A percentile compares a stretch with the other conserved stretches of the same genome.
phyloP scores from a whole-genome alignment of 192 early-diverging fungal genomes.

The Allomyces macrogynus region DNA sequence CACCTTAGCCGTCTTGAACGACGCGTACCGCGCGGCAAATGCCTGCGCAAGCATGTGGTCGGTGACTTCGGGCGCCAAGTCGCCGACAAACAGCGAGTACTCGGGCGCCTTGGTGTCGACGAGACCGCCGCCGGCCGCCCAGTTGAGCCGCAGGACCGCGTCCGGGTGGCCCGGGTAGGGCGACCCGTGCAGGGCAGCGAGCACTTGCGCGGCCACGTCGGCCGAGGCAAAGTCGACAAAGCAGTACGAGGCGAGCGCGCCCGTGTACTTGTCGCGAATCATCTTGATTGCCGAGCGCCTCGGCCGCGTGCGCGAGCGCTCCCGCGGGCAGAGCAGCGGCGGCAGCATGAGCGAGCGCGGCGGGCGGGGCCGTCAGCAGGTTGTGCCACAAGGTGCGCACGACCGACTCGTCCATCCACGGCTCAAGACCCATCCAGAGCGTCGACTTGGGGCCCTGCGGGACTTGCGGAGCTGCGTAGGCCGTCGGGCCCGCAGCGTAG shows the following conservation, averaged over 20 bases:
- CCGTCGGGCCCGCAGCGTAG: too few species aligned
- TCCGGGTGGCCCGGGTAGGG: constrained; percentile 56
- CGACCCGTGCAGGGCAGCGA: constrained; percentile 55
- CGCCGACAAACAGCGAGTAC: constrained; percentile 89
- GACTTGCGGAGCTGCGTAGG: too few species aligned
- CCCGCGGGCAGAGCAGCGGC: too few species aligned
- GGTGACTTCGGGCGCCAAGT: constrained; percentile 73
- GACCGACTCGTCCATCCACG: constrained; percentile 95
- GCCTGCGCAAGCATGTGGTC: constrained; percentile 62
- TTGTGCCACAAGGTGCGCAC: constrained; percentile 65
- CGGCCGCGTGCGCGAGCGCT: constrained; percentile 28
- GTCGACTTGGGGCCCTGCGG: neutral
- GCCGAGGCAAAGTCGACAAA: constrained; percentile 66
- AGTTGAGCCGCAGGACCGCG: constrained; percentile 77
- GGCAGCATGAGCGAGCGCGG: too few species aligned
- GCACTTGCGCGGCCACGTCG: constrained; percentile 43
- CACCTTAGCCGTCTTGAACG: constrained; percentile 80
- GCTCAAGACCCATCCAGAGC: constrained; percentile 31
- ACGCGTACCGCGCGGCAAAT: constrained; percentile 66
- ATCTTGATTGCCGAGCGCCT: constrained; percentile 80
- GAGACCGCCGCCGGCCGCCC: constrained; percentile 73
- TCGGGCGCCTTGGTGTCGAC: constrained; percentile 46
- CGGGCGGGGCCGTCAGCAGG: too few species aligned
- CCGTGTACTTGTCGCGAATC: constrained; percentile 79
- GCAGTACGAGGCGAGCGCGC: constrained; percentile 55